phyloP scores from a whole-genome alignment of 2,329 filamentous ascomycete species.

The Hortaea werneckii region DNA sequence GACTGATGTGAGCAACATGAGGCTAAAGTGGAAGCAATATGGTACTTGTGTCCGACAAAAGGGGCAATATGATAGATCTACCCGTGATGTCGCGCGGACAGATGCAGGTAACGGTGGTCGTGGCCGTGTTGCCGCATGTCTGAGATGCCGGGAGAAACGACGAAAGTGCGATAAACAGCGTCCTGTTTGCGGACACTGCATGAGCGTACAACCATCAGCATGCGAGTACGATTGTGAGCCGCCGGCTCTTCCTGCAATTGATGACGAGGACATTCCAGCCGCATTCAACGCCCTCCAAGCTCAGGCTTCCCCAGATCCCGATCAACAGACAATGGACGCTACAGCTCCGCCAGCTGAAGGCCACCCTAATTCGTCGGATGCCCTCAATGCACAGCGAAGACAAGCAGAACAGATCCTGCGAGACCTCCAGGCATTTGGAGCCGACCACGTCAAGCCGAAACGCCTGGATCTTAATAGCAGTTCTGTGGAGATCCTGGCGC shows the following conservation, averaged over 20 bases:
- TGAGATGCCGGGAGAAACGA: conserved; percentile 18
- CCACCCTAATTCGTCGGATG: background rate
- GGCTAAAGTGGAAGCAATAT: conserved; percentile 24
- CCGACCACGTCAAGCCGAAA: conserved; percentile 17
- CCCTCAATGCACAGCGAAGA: background rate
- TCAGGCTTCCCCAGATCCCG: background rate
- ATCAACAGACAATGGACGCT: background rate
- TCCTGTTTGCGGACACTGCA: conserved; percentile 18
- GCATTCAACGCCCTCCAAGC: background rate
- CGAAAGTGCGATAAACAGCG: conserved; percentile 17
- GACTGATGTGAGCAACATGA: conserved; percentile 27
- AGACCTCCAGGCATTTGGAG: conserved; percentile 15
- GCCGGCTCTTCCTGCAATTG: conserved; percentile 1
- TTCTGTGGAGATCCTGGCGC: conserved; percentile 21
- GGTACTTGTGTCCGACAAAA: conserved; percentile 16
- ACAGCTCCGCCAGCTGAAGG: background rate
- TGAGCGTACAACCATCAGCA: conserved; percentile 1
- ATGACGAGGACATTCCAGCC: background rate
- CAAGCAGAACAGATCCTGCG: conserved; percentile 12
- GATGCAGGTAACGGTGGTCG: background rate
- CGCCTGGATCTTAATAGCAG: conserved; percentile 18
- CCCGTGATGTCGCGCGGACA: background rate
- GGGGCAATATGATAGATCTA: background rate
- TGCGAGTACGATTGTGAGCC: conserved; percentile 19
- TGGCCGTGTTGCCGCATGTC: background rate